Conservation (phyloP, 2,329 filamentous ascomycete genomes). For the Colletotrichum viniferum region DNA sequence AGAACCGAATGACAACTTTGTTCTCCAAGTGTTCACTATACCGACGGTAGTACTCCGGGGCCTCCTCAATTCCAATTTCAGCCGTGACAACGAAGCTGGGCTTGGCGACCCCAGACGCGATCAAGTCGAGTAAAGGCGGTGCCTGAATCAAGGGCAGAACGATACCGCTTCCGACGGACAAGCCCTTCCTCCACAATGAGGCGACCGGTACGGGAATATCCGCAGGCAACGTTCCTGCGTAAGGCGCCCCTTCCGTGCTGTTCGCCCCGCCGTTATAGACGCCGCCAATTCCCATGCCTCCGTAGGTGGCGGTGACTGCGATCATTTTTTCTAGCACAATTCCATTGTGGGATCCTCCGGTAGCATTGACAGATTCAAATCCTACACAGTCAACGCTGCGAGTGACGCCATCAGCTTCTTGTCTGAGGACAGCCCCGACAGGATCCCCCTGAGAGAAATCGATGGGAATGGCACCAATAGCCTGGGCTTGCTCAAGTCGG, state of each 20-base stretch:
- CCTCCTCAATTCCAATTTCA: background rate
- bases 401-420: slow-evolving; percentile 17
- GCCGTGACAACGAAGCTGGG: background rate
- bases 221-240: background rate
- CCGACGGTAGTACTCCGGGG: background rate
- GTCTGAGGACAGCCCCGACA: slow-evolving; percentile 20
- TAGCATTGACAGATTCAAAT: slow-evolving; percentile 19
- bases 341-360: slow-evolving; percentile 7
- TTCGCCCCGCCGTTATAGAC: slow-evolving; percentile 18
- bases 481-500: slow-evolving; percentile 23
- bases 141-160: background rate
- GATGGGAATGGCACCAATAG: slow-evolving; percentile 25
- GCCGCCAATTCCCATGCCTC: slow-evolving; percentile 26
- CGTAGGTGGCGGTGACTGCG: slow-evolving; percentile 10
- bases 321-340: slow-evolving; percentile 20
- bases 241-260: slow-evolving; percentile 14
- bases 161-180: background rate
- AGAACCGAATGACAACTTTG: slow-evolving; percentile 39
- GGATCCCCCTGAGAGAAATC: slow-evolving; percentile 10
- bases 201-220: slow-evolving; percentile 22
- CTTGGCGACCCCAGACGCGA: background rate
- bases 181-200: slow-evolving; percentile 19
- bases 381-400: slow-evolving; percentile 25
- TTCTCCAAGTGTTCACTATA: background rate
- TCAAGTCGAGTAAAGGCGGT: background rate